Conservation (phyloP, 345 rosid genomes). For the Cardiospermum halicacabum region DNA sequence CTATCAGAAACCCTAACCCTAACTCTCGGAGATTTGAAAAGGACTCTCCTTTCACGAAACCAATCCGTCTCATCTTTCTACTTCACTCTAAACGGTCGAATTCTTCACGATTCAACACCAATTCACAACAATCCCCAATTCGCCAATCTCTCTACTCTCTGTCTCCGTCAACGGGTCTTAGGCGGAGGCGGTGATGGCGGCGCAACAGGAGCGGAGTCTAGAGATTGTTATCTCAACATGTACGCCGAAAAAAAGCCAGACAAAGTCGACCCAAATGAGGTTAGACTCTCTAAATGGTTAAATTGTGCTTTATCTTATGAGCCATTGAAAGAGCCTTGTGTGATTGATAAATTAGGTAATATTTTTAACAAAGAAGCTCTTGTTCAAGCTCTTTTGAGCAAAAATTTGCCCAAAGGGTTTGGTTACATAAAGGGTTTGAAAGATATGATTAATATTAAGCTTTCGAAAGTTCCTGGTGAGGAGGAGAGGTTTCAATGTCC, state of each 20-base stretch:
- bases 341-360: constrained; percentile 77
- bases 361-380: constrained; percentile 79
- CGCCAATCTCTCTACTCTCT: constrained; percentile 53
- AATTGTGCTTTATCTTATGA: constrained; percentile 80
- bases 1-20: constrained; percentile 23
- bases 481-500: constrained; percentile 67
- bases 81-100: constrained; percentile 59
- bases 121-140: constrained; percentile 34
- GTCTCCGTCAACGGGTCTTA: constrained; percentile 44
- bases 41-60: constrained; percentile 35
- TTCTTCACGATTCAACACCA: constrained; percentile 38
- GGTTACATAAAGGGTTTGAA: constrained; percentile 73
- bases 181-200: constrained; percentile 99
- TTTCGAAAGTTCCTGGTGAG: constrained; percentile 49
- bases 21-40: constrained; percentile 40
- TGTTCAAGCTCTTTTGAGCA: constrained; percentile 63
- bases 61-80: constrained; percentile 39
- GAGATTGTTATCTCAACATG: constrained; percentile 95
- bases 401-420: constrained; percentile 67
- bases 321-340: constrained; percentile 76
- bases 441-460: constrained; percentile 67
- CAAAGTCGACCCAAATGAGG: constrained; percentile 87
- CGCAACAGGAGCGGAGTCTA: constrained; percentile 92
- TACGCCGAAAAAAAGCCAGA: constrained; percentile 94
- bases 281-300: constrained; percentile 80